phyloP scores from a whole-genome alignment of 2,329 filamentous ascomycete species.

The Lachnellula cervina region DNA sequence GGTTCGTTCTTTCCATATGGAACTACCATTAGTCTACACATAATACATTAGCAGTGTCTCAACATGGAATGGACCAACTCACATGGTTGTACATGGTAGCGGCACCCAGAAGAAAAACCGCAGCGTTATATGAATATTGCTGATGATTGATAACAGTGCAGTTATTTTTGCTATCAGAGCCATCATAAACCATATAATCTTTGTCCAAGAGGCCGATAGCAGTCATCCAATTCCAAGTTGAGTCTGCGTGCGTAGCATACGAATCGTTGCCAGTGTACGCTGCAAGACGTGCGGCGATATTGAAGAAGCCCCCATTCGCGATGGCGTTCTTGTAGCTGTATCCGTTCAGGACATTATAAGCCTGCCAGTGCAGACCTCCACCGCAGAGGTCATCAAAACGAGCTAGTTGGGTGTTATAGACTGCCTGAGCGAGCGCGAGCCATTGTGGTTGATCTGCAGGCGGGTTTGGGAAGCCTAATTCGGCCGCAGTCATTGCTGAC shows the following conservation, averaged over 20 bases:
- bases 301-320: conserved; percentile 59
- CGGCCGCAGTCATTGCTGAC: conserved; percentile 65
- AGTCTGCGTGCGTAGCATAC: conserved; percentile 73
- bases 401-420: conserved; percentile 72
- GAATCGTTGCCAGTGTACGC: conserved; percentile 73
- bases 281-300: conserved; percentile 62
- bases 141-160: conserved; percentile 55
- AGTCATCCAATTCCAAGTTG: conserved; percentile 65
- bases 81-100: conserved; percentile 64
- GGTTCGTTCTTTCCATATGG: conserved; percentile 54
- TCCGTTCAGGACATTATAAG: conserved; percentile 76
- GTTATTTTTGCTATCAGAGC: conserved; percentile 50
- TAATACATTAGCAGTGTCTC: no score
- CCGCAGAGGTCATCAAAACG: conserved; percentile 70
- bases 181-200: conserved; percentile 58
- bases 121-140: conserved; percentile 67
- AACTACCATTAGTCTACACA: conserved; percentile 35
- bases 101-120: conserved; percentile 59
- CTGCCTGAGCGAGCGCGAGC: conserved; percentile 69
- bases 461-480: conserved; percentile 59
- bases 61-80: no score
- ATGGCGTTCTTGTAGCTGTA: conserved; percentile 73
- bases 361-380: conserved; percentile 82
- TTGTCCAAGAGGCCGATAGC: conserved; percentile 53
- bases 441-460: conserved; percentile 54